Base-by-base conservation (phyloP, 179 eudicot genomes). In the Gypsophila paniculata region DNA sequence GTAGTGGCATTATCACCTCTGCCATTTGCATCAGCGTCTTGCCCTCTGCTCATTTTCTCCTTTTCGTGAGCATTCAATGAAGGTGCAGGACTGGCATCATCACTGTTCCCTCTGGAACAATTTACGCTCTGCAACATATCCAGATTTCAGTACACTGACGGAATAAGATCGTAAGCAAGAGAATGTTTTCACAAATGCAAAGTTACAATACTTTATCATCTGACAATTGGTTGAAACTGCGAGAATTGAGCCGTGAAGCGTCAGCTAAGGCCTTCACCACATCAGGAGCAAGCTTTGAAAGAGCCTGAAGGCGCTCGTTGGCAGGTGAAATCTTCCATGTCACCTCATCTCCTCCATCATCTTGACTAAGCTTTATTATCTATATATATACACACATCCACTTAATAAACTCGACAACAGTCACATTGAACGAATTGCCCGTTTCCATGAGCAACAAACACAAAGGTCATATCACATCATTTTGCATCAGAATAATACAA, bases 281-380 rank as follows among this genome's bases (percentile, higher is more conserved):
- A 71, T 85, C 86, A 26, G 91, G 91, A 54, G 85, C 72, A 29
- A 85, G 83, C 85, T 82, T 95, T 32, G 98, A 88, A 69, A 84
- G 85, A 9, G 91, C 82, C 72, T 82, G 84, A 11, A 95, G 87
- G 67, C 91, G 88, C 77, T 92, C 90, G 74, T 89, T 87, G 61
- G 90, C 91, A 19, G 99, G 99, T 54, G 98, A 87, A 67, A 90
- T 82, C 82, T 81, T 93, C 99, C 99, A 95, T 68, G 97, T 88
- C 74, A 95, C 85, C 82, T 88, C 96, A 64, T 90, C 90, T 19
- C 84, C 91, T 74, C 86, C 96, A 73, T 95, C 99, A 82, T 95
- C 99, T 78, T 95, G 99, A 80, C 98, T 95, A 76, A 87, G 96
- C 84, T 90, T 84, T 74, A 90, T 88, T 72, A 95, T 76, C 99